Evolutionary conservation across 352 stramenopile genomes (phyloP), one percentile per base, ranked within the genome.

Genomic region (Pythium phragmiticola): DNA sequence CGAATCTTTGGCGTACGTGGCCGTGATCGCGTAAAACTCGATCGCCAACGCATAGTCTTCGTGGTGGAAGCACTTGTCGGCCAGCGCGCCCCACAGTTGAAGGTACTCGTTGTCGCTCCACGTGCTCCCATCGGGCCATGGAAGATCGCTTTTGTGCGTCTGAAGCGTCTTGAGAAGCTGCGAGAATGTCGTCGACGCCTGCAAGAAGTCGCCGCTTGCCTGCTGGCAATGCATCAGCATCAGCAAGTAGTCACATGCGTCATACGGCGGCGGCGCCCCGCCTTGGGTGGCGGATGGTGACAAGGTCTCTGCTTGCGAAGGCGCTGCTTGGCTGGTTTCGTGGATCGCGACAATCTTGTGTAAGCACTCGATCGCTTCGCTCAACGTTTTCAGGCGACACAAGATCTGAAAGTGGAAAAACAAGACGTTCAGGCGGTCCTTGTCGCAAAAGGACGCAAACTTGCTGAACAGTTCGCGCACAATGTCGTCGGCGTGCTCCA

Each of bases 191-290:
- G 70, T 53, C 1, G 80, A 78, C 33, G 82, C 78, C n/a, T 74
- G 65, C 4, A 84, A 43, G 52, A 78, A 87, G 51, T 91, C 78
- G 0, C 80, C 78, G 42, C 72, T 82, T 4, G 66, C 68, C 46
- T 91, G 80, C 43, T 89, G 82, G 34, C 77, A 84, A 42, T 87
- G 75, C 76, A 88, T 77, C 26, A 88, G 42, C 78, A 91, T 89
- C 52, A 91, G 55, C 7, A 74, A 58, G 50, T 88, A 89, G 51
- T 91, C 80, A 0, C 28, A 51, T 0, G 53, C 33, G 19, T 87
- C 74, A 42, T 88, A 91, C 28, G 59, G 43, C 39, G 34, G 33
- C 12, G 57, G 46, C 1, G 37, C 52, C 8, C 19, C 49, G 42
- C 26, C 54, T 14, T 42, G 50, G 17, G 0, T 41, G 0, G 33